Evolutionary conservation across 345 rosid species (phyloP).

Genomic region (Rhodamnia argentea): DNA sequence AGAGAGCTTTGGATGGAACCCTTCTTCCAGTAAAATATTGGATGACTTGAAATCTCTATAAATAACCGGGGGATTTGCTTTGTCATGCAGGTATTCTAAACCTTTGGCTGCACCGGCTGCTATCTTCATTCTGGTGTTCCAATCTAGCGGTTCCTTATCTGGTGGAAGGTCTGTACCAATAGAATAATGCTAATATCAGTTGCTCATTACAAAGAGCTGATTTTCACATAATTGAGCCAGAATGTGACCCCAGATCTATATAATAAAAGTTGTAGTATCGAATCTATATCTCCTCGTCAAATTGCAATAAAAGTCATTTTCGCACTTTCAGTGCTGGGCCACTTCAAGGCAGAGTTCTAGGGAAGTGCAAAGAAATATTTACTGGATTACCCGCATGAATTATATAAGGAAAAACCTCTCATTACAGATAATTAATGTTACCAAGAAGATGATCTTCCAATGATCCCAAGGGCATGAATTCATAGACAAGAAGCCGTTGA

Average conservation of each 20-base stretch:
- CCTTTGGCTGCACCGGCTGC: slow-evolving; percentile 98
- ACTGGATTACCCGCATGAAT: not conserved
- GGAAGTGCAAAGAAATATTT: not conserved
- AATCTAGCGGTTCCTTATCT: slow-evolving; percentile 80
- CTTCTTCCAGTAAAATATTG: slow-evolving; percentile 79
- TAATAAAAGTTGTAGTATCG: not conserved
- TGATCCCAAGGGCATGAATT: slow-evolving; percentile 90
- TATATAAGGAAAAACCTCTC: not conserved
- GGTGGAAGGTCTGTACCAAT: slow-evolving; percentile 55
- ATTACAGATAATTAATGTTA: slow-evolving; percentile 10
- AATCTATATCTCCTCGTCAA: not conserved
- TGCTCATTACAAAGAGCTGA: not conserved
- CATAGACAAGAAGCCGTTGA: slow-evolving; percentile 91
- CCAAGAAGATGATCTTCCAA: slow-evolving; percentile 93
- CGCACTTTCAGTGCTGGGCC: not conserved
- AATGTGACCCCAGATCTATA: not conserved
- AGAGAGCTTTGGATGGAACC: slow-evolving; percentile 82
- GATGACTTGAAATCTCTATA: slow-evolving; percentile 93
- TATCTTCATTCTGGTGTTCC: slow-evolving; percentile 96
- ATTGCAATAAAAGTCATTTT: not conserved
- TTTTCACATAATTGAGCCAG: not conserved
- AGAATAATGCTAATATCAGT: not conserved
- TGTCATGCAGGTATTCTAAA: slow-evolving; percentile 80
- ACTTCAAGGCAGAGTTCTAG: not conserved
- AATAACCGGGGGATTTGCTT: slow-evolving; percentile 95